Conservation (phyloP, 768 basidiomycete genomes). For the Trametes villosa region DNA sequence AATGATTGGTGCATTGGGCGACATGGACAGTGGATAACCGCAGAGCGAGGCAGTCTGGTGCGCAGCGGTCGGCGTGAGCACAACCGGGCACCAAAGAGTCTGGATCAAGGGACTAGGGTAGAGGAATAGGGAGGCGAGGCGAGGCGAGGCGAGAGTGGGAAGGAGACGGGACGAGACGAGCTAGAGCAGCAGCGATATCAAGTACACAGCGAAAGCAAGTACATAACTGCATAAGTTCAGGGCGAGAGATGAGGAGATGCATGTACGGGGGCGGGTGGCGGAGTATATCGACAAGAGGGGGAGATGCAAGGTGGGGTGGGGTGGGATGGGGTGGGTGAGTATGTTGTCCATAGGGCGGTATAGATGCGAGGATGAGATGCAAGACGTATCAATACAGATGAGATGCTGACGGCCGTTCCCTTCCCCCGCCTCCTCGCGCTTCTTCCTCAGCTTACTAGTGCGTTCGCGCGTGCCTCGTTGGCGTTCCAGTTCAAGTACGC, state of each 20-base stretch:
- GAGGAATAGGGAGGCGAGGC: background rate
- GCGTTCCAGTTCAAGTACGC: too few relatives aligned
- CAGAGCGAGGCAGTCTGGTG: too few relatives aligned
- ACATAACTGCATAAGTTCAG: constrained; percentile 31
- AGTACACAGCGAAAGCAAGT: constrained; percentile 29
- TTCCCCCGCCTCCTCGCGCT: background rate
- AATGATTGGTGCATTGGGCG: background rate
- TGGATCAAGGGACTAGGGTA: background rate
- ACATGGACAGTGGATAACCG: too few relatives aligned
- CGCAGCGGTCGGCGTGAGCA: background rate
- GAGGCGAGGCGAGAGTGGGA: background rate
- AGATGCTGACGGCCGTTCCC: constrained; percentile 5
- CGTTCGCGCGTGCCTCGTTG: background rate
- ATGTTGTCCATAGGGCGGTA: constrained; percentile 10
- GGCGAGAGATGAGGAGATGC: constrained; percentile 16
- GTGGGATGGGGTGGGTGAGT: background rate
- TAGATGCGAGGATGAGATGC: constrained; percentile 21
- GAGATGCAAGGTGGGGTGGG: background rate
- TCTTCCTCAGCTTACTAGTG: background rate
- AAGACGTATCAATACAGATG: constrained; percentile 21
- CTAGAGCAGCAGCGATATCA: constrained; percentile 25
- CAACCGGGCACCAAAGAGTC: background rate
- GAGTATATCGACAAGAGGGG: background rate
- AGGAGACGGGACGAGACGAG: background rate
- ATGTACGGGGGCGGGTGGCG: constrained; percentile 4